A percentile compares a stretch with the other conserved stretches of the same genome.
Conservation (phyloP, 345 rosid species). For the Draba incana region DNA sequence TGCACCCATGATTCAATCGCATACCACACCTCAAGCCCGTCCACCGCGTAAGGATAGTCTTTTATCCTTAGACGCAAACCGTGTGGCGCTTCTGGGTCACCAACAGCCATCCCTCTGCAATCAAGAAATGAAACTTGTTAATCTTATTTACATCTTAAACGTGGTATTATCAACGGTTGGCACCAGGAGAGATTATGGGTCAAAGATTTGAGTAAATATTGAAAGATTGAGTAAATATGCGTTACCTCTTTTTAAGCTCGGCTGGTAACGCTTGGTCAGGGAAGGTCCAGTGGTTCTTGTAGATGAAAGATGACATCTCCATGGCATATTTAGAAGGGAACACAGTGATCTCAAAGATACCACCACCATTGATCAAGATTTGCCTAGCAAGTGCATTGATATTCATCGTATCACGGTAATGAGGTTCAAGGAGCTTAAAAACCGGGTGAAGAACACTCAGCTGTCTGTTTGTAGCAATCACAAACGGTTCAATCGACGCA, state of each 20-base stretch:
- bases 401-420: slow-evolving; percentile 82
- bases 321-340: slow-evolving; percentile 63
- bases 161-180: too few species aligned
- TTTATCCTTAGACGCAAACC: slow-evolving; percentile 59
- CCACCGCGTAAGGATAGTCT: slow-evolving; percentile 80
- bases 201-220: neutral
- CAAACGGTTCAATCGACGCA: slow-evolving; percentile 68
- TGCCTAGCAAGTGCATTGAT: slow-evolving; percentile 68
- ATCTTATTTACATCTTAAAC: too few species aligned
- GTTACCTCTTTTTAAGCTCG: slow-evolving; percentile 76
- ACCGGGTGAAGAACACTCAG: slow-evolving; percentile 83
- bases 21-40: slow-evolving; percentile 77
- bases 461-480: slow-evolving; percentile 75
- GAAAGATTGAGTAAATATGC: slow-evolving; percentile 6
- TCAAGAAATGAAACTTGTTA: neutral
- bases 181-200: too few species aligned
- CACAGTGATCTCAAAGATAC: slow-evolving; percentile 62
- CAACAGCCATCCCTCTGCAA: slow-evolving; percentile 71
- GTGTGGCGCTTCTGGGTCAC: slow-evolving; percentile 57
- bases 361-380: slow-evolving; percentile 64
- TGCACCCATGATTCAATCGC: slow-evolving; percentile 69
- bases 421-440: slow-evolving; percentile 74
- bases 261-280: slow-evolving; percentile 70
- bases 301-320: slow-evolving; percentile 62
- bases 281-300: slow-evolving; percentile 60